Conservation (phyloP, 2,329 filamentous ascomycete genomes). For the Fusarium compactum region DNA sequence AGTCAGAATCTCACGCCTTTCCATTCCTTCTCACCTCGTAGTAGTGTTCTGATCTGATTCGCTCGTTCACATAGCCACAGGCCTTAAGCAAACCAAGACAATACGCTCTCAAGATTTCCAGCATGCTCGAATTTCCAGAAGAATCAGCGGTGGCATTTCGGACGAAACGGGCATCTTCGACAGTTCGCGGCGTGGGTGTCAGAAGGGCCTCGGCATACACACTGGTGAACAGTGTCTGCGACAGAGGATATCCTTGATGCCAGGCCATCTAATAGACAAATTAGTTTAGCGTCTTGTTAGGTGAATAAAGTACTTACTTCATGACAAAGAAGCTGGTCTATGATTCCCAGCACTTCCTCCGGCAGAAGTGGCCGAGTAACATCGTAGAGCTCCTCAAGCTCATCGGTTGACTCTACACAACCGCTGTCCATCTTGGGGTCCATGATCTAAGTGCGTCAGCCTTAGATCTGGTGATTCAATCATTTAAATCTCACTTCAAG, state of each 20-base stretch:
- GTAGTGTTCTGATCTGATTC: conserved; percentile 85
- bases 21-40: conserved; percentile 74
- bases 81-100: conserved; percentile 87
- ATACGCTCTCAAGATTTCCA: conserved; percentile 82
- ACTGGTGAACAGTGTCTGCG: conserved; percentile 93
- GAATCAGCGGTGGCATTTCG: conserved; percentile 48
- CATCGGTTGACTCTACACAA: conserved; percentile 80
- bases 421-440: conserved; percentile 99
- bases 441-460: conserved; percentile 79
- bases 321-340: conserved; percentile 90
- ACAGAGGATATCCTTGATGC: conserved; percentile 95
- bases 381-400: conserved; percentile 87
- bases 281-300: background rate
- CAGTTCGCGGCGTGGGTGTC: conserved; percentile 72
- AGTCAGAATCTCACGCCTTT: no score
- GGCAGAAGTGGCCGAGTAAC: conserved; percentile 75
- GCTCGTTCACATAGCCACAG: conserved; percentile 81
- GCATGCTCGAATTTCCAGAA: conserved; percentile 59
- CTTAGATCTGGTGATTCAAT: background rate
- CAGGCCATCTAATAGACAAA: conserved; percentile 79
- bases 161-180: conserved; percentile 75
- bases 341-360: conserved; percentile 88
- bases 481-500: conserved; percentile 69
- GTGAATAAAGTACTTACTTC: conserved; percentile 69
- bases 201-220: conserved; percentile 88